Conservation (phyloP, 129 eudicot species). For the Chrysanthemum makinoi region DNA sequence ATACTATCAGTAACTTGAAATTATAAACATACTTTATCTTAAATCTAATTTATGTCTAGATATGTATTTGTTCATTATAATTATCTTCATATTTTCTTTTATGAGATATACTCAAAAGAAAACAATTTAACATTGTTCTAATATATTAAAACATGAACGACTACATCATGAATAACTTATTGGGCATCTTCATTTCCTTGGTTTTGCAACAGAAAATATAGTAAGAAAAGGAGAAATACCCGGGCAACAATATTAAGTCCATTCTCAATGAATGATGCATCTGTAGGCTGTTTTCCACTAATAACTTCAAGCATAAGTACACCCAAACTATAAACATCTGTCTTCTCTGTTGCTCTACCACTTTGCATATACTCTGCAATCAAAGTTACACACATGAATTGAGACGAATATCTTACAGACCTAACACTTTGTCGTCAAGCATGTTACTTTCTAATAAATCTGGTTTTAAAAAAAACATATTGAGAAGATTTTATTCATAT, state of each 20-base stretch:
- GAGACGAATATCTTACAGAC: not conserved
- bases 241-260: constrained; percentile 79
- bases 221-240: constrained; percentile 42
- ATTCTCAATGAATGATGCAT: constrained; percentile 79
- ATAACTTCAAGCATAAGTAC: constrained; percentile 69
- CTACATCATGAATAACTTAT: not conserved
- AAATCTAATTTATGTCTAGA: not conserved
- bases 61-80: not conserved
- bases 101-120: not conserved
- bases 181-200: not conserved
- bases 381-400: constrained; percentile 11
- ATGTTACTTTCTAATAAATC: no score
- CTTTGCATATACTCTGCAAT: constrained; percentile 93
- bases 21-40: not conserved
- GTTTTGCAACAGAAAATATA: not conserved
- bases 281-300: constrained; percentile 82
- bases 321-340: constrained; percentile 66
- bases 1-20: not conserved
- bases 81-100: not conserved
- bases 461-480: no score
- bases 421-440: no score
- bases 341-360: constrained; percentile 86
- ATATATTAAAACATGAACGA: not conserved
- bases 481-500: no score
- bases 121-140: no score